Evolutionary conservation across 495 filamentous ascomycete species (phyloP).

Genomic region (Penicillium paradoxum): DNA sequence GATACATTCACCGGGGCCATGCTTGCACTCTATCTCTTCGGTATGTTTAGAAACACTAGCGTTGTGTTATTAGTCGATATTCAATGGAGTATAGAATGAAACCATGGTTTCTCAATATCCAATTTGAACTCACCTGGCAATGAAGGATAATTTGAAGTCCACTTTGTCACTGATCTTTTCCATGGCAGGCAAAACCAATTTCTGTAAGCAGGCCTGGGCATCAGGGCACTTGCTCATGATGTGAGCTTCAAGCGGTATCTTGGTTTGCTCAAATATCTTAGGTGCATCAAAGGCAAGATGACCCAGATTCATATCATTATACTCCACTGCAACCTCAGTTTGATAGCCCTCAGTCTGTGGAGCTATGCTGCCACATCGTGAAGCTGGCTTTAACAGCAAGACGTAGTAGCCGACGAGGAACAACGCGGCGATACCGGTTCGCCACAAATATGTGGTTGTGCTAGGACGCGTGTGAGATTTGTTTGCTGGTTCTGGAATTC

Average conservation of each 20-base stretch:
- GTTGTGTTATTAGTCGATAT: neutral
- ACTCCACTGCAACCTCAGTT: neutral
- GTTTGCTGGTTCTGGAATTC: neutral
- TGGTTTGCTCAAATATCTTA: conserved; percentile 13
- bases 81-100: neutral
- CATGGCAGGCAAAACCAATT: conserved; percentile 84
- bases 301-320: neutral
- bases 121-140: conserved; percentile 59
- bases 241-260: conserved; percentile 80
- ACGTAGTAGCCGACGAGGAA: conserved; percentile 19
- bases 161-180: conserved; percentile 74
- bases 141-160: conserved; percentile 85
- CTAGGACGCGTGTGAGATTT: conserved; percentile 6
- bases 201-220: conserved; percentile 70
- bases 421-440: conserved; percentile 14
- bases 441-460: conserved; percentile 10
- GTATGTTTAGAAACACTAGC: conserved; percentile 34
- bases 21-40: conserved; percentile 60
- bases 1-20: conserved; percentile 86
- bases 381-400: conserved; percentile 10
- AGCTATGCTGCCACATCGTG: neutral
- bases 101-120: neutral
- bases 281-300: neutral
- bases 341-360: neutral
- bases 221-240: conserved; percentile 97